Conservation (phyloP, 2,329 filamentous ascomycete species). For the Neofusicoccum parvum region DNA sequence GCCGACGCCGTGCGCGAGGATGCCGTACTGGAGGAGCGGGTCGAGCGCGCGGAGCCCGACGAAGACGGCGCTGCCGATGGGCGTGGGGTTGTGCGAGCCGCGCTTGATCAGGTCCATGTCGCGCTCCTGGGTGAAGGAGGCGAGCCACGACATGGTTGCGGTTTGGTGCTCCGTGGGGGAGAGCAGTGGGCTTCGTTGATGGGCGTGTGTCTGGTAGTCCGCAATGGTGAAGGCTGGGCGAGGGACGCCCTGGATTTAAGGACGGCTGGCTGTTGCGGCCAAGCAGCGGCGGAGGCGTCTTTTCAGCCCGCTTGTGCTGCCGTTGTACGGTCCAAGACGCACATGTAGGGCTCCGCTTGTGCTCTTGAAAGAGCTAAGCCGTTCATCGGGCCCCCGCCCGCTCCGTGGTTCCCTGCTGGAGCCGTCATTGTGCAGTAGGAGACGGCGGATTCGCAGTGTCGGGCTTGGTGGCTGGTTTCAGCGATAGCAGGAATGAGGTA, state of each 20-base stretch:
- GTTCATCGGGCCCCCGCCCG: neutral
- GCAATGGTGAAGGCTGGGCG: too few relatives aligned
- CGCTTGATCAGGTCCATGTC: constrained; percentile 41
- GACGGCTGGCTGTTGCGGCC: too few relatives aligned
- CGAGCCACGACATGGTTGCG: constrained; percentile 10
- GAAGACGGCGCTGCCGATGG: constrained; percentile 45
- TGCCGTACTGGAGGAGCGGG: constrained; percentile 51
- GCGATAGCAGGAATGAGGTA: too few relatives aligned
- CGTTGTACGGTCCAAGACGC: too few relatives aligned
- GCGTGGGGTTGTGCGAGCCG: constrained; percentile 44
- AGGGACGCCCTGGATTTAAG: too few relatives aligned
- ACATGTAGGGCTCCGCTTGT: too few relatives aligned
- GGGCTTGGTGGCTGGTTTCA: neutral
- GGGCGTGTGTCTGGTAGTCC: too few relatives aligned
- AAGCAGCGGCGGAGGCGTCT: too few relatives aligned
- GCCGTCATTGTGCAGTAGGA: neutral
- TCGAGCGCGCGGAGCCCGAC: constrained; percentile 51
- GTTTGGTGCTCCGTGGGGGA: neutral
- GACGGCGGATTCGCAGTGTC: neutral
- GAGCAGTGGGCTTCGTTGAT: neutral
- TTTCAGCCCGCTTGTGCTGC: too few relatives aligned
- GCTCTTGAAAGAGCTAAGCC: too few relatives aligned
- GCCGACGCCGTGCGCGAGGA: constrained; percentile 49
- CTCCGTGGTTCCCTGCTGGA: neutral
- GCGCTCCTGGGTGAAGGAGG: neutral